Conservation (phyloP, 2,329 filamentous ascomycete genomes). For the Diaporthe ilicicola region DNA sequence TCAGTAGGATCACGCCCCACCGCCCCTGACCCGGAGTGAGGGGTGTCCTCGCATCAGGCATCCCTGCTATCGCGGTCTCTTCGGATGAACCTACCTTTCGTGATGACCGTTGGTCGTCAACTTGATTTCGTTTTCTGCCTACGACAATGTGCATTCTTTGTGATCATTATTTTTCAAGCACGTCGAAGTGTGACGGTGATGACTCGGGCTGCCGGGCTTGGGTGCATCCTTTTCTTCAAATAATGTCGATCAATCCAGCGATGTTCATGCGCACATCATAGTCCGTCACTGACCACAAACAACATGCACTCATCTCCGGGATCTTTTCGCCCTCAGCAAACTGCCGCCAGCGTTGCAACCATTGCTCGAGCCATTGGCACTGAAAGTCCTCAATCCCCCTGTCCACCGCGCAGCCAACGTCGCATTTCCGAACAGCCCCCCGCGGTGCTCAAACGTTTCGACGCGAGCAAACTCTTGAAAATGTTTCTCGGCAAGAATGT, state of each 20-base stretch:
- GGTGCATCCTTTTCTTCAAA: neutral
- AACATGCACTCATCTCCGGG: neutral
- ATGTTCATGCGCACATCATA: neutral
- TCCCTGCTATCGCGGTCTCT: neutral
- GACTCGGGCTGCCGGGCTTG: neutral
- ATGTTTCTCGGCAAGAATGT: neutral
- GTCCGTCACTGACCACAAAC: neutral
- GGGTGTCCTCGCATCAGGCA: constrained; percentile 2
- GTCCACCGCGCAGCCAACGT: neutral
- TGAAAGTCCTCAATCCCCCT: neutral
- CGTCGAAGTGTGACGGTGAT: neutral
- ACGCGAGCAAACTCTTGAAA: neutral
- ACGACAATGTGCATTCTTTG: no score
- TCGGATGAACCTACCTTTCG: constrained; percentile 10
- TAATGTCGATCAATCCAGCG: neutral
- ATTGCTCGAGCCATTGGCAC: no score
- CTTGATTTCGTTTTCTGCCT: neutral
- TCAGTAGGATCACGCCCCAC: constrained; percentile 10
- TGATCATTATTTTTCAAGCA: no score
- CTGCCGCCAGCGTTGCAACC: neutral
- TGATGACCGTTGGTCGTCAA: neutral
- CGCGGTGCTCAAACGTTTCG: constrained; percentile 5
- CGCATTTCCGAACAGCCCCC: neutral
- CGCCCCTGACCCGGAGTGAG: constrained; percentile 3
- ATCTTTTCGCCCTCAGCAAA: neutral